Conservation (phyloP, 1,284 basidiomycete species). For the Moesziomyces sp. region DNA sequence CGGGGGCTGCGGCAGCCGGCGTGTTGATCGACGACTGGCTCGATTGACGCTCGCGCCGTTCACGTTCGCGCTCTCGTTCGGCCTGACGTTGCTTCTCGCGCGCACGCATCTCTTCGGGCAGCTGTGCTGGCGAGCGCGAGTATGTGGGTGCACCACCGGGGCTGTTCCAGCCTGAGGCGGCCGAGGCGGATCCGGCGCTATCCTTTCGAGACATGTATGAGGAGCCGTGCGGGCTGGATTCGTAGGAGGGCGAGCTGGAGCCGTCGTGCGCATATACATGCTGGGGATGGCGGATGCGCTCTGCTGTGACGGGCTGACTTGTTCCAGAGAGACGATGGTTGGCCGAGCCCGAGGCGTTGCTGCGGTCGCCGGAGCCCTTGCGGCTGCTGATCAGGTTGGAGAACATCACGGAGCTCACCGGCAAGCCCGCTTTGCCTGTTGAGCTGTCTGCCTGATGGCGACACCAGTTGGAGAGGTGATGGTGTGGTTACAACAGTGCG, state of each 20-base stretch:
- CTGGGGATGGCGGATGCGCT: conserved; percentile 46
- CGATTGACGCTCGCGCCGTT: conserved; percentile 35
- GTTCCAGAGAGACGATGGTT: conserved; percentile 25
- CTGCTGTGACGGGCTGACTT: conserved; percentile 31
- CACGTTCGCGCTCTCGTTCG: conserved; percentile 39
- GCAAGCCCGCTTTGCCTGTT: too few species aligned
- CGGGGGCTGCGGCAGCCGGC: conserved; percentile 4
- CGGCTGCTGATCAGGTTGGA: conserved; percentile 46
- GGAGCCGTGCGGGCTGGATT: conserved; percentile 16
- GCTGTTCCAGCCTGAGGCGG: conserved; percentile 20
- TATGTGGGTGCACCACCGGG: conserved; percentile 13
- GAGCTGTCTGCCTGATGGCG: too few species aligned
- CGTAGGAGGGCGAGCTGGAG: conserved; percentile 21
- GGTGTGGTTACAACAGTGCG: too few species aligned
- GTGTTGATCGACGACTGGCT: conserved; percentile 30
- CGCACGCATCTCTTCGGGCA: conserved; percentile 52
- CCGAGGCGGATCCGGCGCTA: conserved; percentile 33
- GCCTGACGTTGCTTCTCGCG: conserved; percentile 41
- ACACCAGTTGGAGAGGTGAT: too few species aligned
- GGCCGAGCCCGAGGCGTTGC: conserved; percentile 1
- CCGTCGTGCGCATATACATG: conserved; percentile 37
- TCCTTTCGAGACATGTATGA: conserved; percentile 39
- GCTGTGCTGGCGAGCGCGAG: conserved; percentile 43
- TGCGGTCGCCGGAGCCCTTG: conserved; percentile 43
- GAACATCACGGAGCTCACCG: conserved; percentile 8